A percentile compares a stretch with the other conserved stretches of the same genome.
phyloP scores from a whole-genome alignment of 169 alveolate species.

The Plasmodium fragile region DNA sequence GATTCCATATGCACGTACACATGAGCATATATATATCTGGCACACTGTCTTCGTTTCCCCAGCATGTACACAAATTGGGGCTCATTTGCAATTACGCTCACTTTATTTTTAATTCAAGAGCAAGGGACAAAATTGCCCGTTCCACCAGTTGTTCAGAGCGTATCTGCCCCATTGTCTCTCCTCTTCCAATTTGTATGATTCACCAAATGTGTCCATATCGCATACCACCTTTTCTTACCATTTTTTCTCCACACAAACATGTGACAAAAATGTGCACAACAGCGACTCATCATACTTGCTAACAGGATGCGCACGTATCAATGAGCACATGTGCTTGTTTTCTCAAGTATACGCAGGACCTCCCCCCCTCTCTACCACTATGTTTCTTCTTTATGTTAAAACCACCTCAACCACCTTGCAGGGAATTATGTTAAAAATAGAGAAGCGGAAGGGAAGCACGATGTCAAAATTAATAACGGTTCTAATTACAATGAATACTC shows the following conservation, averaged over 20 bases:
- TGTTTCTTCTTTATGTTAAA: not conserved
- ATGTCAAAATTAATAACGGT: constrained; percentile 7
- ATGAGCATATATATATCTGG: not conserved
- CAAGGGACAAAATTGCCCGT: not conserved
- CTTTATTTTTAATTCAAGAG: not conserved
- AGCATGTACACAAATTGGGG: not conserved
- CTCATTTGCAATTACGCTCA: not conserved
- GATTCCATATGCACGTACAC: not conserved
- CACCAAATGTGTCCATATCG: not conserved
- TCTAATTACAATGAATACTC: constrained; percentile 42
- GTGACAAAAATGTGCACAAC: not conserved
- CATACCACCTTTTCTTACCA: not conserved
- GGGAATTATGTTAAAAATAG: constrained; percentile 16
- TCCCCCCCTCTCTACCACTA: not conserved
- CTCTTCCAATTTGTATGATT: not conserved
- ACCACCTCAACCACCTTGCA: constrained; percentile 1
- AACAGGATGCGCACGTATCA: not conserved
- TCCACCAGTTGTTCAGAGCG: not conserved
- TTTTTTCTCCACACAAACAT: not conserved
- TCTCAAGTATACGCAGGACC: not conserved
- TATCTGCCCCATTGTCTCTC: not conserved
- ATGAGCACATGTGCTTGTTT: not conserved
- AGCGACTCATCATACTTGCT: not conserved
- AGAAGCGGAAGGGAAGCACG: not conserved
- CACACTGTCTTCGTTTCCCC: not conserved